Percentiles rank a stretch among this genome's conserved stretches.
These are phyloP conservation scores for Asclepias syriaca DNA, from an alignment of 257 asterid genomes.

Conservation along the genomic window DNA sequence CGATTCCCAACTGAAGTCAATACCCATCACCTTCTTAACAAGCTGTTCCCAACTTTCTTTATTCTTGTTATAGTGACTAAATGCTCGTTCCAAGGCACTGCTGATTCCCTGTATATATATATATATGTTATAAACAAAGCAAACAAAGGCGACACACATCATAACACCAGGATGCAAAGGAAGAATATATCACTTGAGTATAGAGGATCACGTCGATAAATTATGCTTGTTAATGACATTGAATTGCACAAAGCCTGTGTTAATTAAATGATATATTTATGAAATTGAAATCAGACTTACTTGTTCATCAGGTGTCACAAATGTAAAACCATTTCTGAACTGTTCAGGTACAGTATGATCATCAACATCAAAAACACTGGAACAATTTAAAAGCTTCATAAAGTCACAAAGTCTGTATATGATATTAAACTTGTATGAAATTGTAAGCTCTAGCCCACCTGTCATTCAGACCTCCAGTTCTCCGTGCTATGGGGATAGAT, in stretches of 20 bases:
- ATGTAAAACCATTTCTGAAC: constrained; percentile 87
- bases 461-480: constrained; percentile 96
- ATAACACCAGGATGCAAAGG: background rate
- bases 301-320: constrained; percentile 71
- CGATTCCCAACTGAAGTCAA: constrained; percentile 90
- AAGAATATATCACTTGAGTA: background rate
- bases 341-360: constrained; percentile 67
- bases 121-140: background rate
- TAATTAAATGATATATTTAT: background rate
- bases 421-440: background rate
- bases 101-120: constrained; percentile 48
- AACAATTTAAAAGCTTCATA: constrained; percentile 18
- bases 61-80: constrained; percentile 47
- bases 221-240: background rate
- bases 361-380: constrained; percentile 89
- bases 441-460: constrained; percentile 40
- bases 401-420: constrained; percentile 5
- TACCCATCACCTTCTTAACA: constrained; percentile 72
- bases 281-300: constrained; percentile 26
- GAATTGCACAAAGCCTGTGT: background rate
- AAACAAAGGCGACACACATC: background rate
- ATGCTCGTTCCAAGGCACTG: constrained; percentile 69
- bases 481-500: constrained; percentile 78
- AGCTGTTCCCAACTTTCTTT: constrained; percentile 62
- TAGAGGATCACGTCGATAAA: background rate